These are phyloP conservation scores for Ceratobasidium sp. DNA, from an alignment of 1,284 basidiomycete species.

Conservation along the genomic window DNA sequence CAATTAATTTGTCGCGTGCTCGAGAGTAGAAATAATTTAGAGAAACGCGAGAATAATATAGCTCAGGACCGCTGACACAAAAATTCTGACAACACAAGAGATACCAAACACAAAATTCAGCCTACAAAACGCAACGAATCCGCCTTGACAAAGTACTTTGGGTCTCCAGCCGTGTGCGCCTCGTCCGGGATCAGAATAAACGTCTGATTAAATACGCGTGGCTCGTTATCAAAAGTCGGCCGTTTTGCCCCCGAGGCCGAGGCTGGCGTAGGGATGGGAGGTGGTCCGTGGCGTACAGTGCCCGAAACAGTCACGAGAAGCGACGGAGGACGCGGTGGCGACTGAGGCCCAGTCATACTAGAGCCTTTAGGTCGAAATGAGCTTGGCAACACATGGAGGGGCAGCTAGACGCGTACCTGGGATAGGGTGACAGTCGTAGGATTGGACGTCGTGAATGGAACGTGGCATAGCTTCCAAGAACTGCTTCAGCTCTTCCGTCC, in stretches of 20 bases:
- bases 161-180: conserved; percentile 52
- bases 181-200: conserved; percentile 83
- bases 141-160: conserved; percentile 78
- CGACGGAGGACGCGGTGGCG: conserved; percentile 70
- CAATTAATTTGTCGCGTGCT: too few relatives aligned
- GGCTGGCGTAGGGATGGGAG: conserved; percentile 54
- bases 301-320: conserved; percentile 80
- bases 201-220: conserved; percentile 84
- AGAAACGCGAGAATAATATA: too few relatives aligned
- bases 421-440: conserved; percentile 87
- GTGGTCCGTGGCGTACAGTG: conserved; percentile 74
- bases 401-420: conserved; percentile 65
- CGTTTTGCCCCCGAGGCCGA: conserved; percentile 52
- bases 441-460: conserved; percentile 76
- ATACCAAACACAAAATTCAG: conserved; percentile 49
- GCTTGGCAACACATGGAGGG: conserved; percentile 30
- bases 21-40: too few relatives aligned
- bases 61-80: too few relatives aligned
- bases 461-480: conserved; percentile 49
- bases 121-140: conserved; percentile 83
- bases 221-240: conserved; percentile 71
- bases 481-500: conserved; percentile 68
- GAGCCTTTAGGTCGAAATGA: not conserved
- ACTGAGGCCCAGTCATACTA: conserved; percentile 36
- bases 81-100: not conserved